phyloP scores from a whole-genome alignment of 495 filamentous ascomycete species.

The Polyplosphaeria fusca region DNA sequence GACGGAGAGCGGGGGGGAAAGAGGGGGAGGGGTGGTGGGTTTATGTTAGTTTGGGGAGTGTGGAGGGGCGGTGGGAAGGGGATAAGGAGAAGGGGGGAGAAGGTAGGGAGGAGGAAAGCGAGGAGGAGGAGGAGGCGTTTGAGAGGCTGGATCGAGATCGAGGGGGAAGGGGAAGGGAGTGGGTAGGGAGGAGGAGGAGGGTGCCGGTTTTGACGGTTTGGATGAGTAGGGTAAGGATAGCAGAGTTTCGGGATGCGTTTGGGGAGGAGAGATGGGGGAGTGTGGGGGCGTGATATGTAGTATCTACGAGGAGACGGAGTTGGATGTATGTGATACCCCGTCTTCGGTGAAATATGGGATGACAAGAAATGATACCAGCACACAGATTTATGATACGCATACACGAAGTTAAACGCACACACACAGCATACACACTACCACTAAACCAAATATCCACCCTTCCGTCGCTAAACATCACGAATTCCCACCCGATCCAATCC shows the following conservation, averaged over 20 bases:
- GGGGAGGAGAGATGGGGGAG: constrained; percentile 24
- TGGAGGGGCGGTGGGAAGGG: neutral
- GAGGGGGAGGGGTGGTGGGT: constrained; percentile 5
- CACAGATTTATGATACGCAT: too few species aligned
- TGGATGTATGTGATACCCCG: too few species aligned
- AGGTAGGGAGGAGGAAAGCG: neutral
- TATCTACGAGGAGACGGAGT: too few species aligned
- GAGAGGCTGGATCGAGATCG: neutral
- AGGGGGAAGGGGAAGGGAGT: neutral
- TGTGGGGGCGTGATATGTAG: too few species aligned
- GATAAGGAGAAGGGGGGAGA: neutral
- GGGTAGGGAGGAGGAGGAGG: neutral
- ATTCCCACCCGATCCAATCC: too few species aligned
- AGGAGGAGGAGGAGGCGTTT: neutral
- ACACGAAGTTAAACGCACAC: too few species aligned
- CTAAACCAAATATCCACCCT: too few species aligned
- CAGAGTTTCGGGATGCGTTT: constrained; percentile 19
- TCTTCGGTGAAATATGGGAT: too few species aligned
- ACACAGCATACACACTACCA: too few species aligned
- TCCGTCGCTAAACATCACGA: too few species aligned
- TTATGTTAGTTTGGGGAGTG: constrained; percentile 8
- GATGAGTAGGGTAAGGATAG: constrained; percentile 5
- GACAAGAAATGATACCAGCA: too few species aligned
- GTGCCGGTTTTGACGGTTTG: constrained; percentile 21
- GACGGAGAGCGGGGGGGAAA: constrained; percentile 3